Conservation (phyloP, 2,329 filamentous ascomycete species). For the Nigrospora osmanthi region DNA sequence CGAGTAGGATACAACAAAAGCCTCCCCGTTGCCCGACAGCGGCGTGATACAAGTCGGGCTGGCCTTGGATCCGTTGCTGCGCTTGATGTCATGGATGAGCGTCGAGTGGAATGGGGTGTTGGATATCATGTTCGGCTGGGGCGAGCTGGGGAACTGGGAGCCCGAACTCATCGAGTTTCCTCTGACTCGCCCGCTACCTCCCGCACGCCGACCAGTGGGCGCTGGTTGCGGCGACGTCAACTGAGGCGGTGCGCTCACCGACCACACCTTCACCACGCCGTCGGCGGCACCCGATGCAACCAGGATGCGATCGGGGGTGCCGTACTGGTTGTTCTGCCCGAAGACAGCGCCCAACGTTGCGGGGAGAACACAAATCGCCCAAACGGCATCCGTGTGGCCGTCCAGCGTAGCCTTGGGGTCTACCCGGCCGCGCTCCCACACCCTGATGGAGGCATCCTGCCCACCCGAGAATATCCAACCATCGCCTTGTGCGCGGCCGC, state of each 20-base stretch:
- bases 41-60: slow-evolving; percentile 92
- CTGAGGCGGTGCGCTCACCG: slow-evolving; percentile 84
- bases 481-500: slow-evolving; percentile 80
- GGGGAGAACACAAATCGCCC: slow-evolving; percentile 89
- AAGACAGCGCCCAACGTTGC: slow-evolving; percentile 75
- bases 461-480: slow-evolving; percentile 99
- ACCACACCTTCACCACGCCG: slow-evolving; percentile 88
- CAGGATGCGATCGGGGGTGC: slow-evolving; percentile 76
- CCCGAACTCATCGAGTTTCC: slow-evolving; percentile 93
- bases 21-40: slow-evolving; percentile 72
- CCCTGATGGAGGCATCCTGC: slow-evolving; percentile 83
- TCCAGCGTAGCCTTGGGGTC: slow-evolving; percentile 93
- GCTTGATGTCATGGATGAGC: slow-evolving; percentile 77
- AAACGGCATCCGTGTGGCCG: slow-evolving; percentile 91
- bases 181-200: slow-evolving; percentile 64
- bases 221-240: slow-evolving; percentile 72
- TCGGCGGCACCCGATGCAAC: slow-evolving; percentile 90
- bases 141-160: slow-evolving; percentile 82
- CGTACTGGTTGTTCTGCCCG: slow-evolving; percentile 65
- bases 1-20: slow-evolving; percentile 87
- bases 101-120: slow-evolving; percentile 82
- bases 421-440: slow-evolving; percentile 91
- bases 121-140: slow-evolving; percentile 80
- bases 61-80: slow-evolving; percentile 55
- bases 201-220: slow-evolving; percentile 45